These are phyloP conservation scores for Limnanthes douglasii DNA, from an alignment of 345 rosid species.

Conservation along the genomic window DNA sequence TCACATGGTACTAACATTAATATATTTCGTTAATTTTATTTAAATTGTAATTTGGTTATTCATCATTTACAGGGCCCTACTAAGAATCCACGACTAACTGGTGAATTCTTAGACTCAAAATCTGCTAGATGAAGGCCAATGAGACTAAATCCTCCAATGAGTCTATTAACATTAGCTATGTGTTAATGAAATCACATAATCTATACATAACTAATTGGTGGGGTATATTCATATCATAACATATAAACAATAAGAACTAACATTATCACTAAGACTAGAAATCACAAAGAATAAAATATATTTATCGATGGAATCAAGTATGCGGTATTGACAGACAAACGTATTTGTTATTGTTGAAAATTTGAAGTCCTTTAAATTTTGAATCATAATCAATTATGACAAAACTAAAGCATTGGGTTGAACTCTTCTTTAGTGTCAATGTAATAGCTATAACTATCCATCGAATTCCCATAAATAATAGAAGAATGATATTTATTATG, in stretches of 20 bases:
- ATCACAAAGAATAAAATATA: neutral
- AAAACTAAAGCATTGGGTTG: neutral
- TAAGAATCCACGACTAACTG: too few relatives aligned
- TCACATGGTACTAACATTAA: too few relatives aligned
- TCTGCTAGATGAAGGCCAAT: neutral
- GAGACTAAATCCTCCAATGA: neutral
- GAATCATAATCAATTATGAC: neutral
- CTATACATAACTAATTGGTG: too few relatives aligned
- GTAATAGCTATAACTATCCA: neutral
- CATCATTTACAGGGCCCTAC: too few relatives aligned
- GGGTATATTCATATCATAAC: neutral
- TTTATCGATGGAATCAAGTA: neutral
- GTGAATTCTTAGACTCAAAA: neutral
- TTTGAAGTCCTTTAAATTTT: too few relatives aligned
- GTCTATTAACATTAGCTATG: neutral
- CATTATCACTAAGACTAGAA: neutral
- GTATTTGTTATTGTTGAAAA: too few relatives aligned
- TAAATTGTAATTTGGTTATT: too few relatives aligned
- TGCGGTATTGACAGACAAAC: neutral
- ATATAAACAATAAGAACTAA: neutral
- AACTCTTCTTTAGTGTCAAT: neutral
- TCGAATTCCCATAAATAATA: neutral
- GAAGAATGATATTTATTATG: neutral
- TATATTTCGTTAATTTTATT: too few relatives aligned
- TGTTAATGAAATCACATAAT: neutral